phyloP scores from a whole-genome alignment of 352 stramenopile species.

The Pythium grandisporangium region DNA sequence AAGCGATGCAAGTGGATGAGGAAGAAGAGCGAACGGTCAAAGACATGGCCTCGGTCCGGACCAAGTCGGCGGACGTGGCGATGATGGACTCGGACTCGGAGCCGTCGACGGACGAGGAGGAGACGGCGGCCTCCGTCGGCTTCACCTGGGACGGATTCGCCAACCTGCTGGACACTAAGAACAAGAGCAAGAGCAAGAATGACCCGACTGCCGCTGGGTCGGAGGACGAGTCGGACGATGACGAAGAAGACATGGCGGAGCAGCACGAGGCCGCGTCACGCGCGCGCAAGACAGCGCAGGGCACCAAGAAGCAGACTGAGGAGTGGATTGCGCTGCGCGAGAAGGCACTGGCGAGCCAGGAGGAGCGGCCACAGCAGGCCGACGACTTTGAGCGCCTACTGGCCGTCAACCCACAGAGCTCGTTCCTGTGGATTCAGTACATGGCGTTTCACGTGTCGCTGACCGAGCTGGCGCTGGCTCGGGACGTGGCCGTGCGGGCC shows the following conservation, averaged over 20 bases:
- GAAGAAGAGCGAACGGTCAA: constrained; percentile 27
- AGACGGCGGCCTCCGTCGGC: constrained; percentile 32
- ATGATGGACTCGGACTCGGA: constrained; percentile 20
- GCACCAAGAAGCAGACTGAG: constrained; percentile 90
- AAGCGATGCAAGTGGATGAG: constrained; percentile 37
- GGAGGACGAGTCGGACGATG: constrained; percentile 25
- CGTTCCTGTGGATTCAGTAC: constrained; percentile 96
- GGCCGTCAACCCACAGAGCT: constrained; percentile 91
- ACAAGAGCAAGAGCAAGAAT: constrained; percentile 29
- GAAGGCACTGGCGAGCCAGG: constrained; percentile 87
- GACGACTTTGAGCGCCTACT: constrained; percentile 95
- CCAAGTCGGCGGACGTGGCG: constrained; percentile 44
- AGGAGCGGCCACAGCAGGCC: constrained; percentile 87
- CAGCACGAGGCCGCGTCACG: constrained; percentile 40
- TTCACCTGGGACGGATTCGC: constrained; percentile 85
- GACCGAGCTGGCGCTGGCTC: constrained; percentile 89
- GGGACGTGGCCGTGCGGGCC: constrained; percentile 89
- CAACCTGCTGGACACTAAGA: constrained; percentile 49
- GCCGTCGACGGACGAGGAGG: constrained; percentile 4
- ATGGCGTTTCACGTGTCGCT: constrained; percentile 97
- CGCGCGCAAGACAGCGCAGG: constrained; percentile 52
- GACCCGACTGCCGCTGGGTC: too few relatives aligned
- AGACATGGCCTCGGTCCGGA: constrained; percentile 10
- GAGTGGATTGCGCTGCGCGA: constrained; percentile 94
- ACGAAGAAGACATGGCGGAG: constrained; percentile 38